phyloP scores from a whole-genome alignment of 2,329 filamentous ascomycete species.

The Pseudogymnoascus sp. region DNA sequence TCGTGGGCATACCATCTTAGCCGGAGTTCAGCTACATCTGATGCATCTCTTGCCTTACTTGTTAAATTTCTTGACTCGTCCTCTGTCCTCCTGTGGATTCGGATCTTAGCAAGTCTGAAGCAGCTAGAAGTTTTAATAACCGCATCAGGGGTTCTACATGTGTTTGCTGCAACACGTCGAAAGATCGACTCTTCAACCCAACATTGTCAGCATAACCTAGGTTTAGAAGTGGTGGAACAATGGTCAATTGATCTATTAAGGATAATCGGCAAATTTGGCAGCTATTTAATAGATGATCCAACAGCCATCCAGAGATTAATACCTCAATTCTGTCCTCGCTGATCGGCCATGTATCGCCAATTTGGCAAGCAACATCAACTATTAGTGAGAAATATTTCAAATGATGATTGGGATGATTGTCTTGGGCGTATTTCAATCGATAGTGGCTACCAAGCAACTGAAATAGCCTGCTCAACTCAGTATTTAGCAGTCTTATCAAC shows the following conservation, averaged over 20 bases:
- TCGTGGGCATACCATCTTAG: slow-evolving; percentile 28
- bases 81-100: slow-evolving; percentile 33
- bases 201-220: slow-evolving; percentile 14
- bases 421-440: background rate
- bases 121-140: slow-evolving; percentile 27
- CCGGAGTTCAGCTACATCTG: background rate
- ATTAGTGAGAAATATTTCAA: background rate
- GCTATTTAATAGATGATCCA: slow-evolving; percentile 25
- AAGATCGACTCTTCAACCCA: slow-evolving; percentile 16
- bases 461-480: background rate
- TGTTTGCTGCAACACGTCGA: slow-evolving; percentile 18
- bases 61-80: slow-evolving; percentile 24
- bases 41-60: slow-evolving; percentile 19
- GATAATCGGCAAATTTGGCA: slow-evolving; percentile 34
- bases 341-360: slow-evolving; percentile 32
- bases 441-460: background rate
- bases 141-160: slow-evolving; percentile 25
- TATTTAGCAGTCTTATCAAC: background rate
- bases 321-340: slow-evolving; percentile 35
- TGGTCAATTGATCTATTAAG: slow-evolving; percentile 35
- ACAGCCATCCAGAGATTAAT: slow-evolving; percentile 34
- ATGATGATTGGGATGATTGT: background rate
- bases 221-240: slow-evolving; percentile 25
- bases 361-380: slow-evolving; percentile 25
- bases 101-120: slow-evolving; percentile 23